These are phyloP conservation scores for Marasmius tenuissimus DNA, from an alignment of 1,284 basidiomycete genomes.

Conservation along the genomic window DNA sequence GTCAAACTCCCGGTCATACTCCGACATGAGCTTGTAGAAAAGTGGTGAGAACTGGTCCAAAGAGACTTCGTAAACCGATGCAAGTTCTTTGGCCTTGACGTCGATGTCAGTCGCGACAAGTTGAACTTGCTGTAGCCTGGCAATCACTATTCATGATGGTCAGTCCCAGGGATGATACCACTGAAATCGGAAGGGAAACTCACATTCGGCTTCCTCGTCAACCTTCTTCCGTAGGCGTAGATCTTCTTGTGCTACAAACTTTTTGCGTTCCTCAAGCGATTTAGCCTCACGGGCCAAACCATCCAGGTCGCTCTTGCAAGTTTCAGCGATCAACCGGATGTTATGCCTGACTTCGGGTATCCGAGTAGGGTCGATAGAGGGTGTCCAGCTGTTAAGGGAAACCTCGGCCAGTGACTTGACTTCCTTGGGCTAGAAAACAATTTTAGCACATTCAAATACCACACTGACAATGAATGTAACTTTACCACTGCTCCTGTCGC, in stretches of 20 bases:
- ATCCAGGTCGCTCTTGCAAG: conserved; percentile 80
- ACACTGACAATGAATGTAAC: conserved; percentile 10
- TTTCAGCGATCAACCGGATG: conserved; percentile 81
- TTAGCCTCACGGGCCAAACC: conserved; percentile 90
- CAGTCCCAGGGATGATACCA: conserved; percentile 9
- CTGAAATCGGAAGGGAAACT: conserved; percentile 26
- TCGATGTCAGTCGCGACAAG: conserved; percentile 72
- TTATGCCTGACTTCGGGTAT: conserved; percentile 97
- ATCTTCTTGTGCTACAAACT: conserved; percentile 75
- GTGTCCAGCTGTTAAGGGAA: conserved; percentile 79
- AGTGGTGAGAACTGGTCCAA: conserved; percentile 70
- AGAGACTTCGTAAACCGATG: conserved; percentile 64
- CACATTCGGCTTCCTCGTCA: conserved; percentile 73
- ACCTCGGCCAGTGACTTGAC: conserved; percentile 81
- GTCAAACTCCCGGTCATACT: conserved; percentile 80
- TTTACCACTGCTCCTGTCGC: conserved; percentile 89
- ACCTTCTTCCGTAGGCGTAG: conserved; percentile 66
- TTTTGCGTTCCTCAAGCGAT: conserved; percentile 76
- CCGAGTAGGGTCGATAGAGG: conserved; percentile 79
- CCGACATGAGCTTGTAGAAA: conserved; percentile 70
- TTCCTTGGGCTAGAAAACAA: conserved; percentile 65
- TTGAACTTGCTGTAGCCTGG: conserved; percentile 74
- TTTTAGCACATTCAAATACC: conserved; percentile 12
- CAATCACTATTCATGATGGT: conserved; percentile 56
- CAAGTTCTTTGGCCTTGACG: conserved; percentile 59